phyloP scores from a whole-genome alignment of 2,329 filamentous ascomycete genomes.

The Cucurbitaria berberidis region DNA sequence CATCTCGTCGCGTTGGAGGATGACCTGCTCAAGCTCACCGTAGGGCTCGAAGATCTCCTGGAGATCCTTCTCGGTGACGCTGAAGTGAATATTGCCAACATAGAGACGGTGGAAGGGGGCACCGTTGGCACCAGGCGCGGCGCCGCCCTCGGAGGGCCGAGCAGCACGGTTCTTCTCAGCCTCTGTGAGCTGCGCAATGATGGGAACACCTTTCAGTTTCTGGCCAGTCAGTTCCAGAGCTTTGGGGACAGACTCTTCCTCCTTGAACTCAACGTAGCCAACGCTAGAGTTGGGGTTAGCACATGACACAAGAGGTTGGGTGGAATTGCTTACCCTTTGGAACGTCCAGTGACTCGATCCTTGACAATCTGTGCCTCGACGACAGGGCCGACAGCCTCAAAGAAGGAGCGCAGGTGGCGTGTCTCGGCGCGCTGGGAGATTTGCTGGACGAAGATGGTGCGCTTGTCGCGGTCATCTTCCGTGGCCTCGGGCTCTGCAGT shows the following conservation, averaged over 20 bases:
- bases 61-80: constrained; percentile 94
- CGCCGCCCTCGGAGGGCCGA: constrained; percentile 67
- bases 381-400: constrained; percentile 91
- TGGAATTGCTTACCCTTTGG: constrained; percentile 78
- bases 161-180: constrained; percentile 99
- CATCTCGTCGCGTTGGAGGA: constrained; percentile 96
- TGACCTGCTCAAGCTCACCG: constrained; percentile 95
- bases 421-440: constrained; percentile 91
- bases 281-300: constrained; percentile 68
- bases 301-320: neutral
- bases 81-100: constrained; percentile 99
- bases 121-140: constrained; percentile 74
- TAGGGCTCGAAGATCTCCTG: constrained; percentile 98
- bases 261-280: constrained; percentile 98
- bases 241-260: constrained; percentile 89
- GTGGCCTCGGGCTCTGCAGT: constrained; percentile 74
- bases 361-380: constrained; percentile 99
- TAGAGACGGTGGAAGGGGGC: constrained; percentile 98
- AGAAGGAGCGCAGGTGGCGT: constrained; percentile 91
- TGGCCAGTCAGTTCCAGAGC: constrained; percentile 98
- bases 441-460: constrained; percentile 98
- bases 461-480: constrained; percentile 94
- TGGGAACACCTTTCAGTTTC: constrained; percentile 96
- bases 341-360: constrained; percentile 93
- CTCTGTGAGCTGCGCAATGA: constrained; percentile 97